These are phyloP conservation scores for Thelephora aurantiotincta DNA, from an alignment of 768 basidiomycete species.

Conservation along the genomic window DNA sequence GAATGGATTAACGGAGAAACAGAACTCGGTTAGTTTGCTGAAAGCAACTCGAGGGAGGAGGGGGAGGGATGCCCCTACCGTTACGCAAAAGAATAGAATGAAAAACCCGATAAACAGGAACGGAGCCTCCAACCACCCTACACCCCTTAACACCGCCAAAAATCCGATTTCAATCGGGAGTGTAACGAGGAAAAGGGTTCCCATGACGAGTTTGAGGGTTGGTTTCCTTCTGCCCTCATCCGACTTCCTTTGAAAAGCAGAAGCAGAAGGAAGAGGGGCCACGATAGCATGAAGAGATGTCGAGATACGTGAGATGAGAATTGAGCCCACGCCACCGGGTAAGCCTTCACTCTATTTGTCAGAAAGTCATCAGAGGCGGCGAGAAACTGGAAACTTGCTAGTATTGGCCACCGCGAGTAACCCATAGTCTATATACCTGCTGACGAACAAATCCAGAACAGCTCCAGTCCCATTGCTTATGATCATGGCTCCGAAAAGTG, in stretches of 20 bases:
- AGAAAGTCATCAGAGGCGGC: not conserved
- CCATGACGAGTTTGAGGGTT: constrained; percentile 43
- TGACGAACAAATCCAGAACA: constrained; percentile 82
- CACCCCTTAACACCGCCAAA: constrained; percentile 41
- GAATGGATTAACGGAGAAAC: not conserved
- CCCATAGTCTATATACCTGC: constrained; percentile 76
- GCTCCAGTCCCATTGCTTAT: constrained; percentile 84
- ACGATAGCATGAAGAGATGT: constrained; percentile 65
- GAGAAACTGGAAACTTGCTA: constrained; percentile 28
- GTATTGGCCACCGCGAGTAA: constrained; percentile 80
- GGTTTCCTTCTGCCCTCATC: constrained; percentile 17
- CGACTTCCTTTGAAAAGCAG: constrained; percentile 2
- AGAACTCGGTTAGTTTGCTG: not conserved
- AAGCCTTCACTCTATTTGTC: constrained; percentile 37
- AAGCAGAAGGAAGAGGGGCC: constrained; percentile 9
- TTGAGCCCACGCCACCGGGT: constrained; percentile 81
- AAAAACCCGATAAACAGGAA: constrained; percentile 56
- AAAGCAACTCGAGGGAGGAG: too few species aligned
- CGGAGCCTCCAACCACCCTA: constrained; percentile 72
- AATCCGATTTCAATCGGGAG: constrained; percentile 74
- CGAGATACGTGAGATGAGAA: constrained; percentile 83
- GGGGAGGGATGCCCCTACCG: constrained; percentile 37
- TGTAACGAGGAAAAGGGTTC: constrained; percentile 47
- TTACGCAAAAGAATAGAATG: constrained; percentile 56
- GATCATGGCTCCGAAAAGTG: constrained; percentile 81